Evolutionary conservation across 116 monocot species (phyloP).

Genomic region (Cymodocea nodosa): DNA sequence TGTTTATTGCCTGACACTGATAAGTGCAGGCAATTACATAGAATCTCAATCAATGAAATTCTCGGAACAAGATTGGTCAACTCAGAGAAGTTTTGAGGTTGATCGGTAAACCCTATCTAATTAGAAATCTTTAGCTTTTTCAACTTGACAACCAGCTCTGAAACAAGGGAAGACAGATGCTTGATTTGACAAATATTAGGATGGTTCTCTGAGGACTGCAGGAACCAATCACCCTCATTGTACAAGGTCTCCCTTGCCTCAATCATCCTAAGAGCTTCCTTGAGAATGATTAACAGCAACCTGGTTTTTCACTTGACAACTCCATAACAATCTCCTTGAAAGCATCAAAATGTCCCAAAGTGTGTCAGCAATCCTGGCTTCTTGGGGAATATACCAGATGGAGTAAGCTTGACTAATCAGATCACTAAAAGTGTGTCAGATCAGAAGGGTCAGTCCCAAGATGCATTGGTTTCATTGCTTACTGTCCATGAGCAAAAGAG

Average conservation of each 20-base stretch:
- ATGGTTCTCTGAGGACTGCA: conserved; percentile 14
- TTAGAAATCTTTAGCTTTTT: conserved; percentile 41
- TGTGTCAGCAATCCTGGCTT: too few relatives aligned
- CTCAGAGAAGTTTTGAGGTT: conserved; percentile 11
- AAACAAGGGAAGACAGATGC: conserved; percentile 46
- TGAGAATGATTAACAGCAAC: conserved; percentile 55
- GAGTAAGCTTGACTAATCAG: too few relatives aligned
- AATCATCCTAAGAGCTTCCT: conserved; percentile 47
- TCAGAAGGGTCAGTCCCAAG: too few relatives aligned
- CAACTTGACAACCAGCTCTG: conserved; percentile 45
- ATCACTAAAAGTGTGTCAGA: too few relatives aligned
- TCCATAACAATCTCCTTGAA: conserved; percentile 44
- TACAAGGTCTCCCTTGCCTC: conserved; percentile 25
- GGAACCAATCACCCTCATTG: conserved; percentile 22
- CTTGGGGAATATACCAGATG: too few relatives aligned
- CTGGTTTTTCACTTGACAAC: conserved; percentile 50
- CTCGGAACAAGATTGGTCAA: conserved; percentile 19
- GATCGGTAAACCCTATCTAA: conserved; percentile 21
- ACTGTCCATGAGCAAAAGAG: too few relatives aligned
- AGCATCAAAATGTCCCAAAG: conserved; percentile 11
- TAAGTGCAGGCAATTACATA: conserved; percentile 40
- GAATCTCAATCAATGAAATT: conserved; percentile 42
- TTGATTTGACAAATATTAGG: conserved; percentile 10
- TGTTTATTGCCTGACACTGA: conserved; percentile 40
- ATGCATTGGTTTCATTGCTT: too few relatives aligned